Percentiles rank a stretch among this genome's conserved stretches.
These are phyloP conservation scores for Cytospora piceicola DNA, from an alignment of 2,329 filamentous ascomycete species.

Conservation along the genomic window DNA sequence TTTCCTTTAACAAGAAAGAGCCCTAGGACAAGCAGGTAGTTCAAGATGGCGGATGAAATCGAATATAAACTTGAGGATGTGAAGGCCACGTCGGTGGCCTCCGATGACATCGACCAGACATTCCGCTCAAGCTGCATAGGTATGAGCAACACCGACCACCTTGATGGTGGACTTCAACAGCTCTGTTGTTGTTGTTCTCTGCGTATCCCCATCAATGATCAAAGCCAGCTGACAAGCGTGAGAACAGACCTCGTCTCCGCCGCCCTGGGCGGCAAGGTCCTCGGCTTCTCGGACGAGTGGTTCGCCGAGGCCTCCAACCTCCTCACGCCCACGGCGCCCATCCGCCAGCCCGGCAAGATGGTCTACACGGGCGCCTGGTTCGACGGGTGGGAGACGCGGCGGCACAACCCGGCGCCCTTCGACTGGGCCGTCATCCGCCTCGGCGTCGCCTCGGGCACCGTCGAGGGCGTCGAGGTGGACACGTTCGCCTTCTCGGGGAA, in stretches of 20 bases:
- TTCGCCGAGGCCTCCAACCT: slow-evolving; percentile 69
- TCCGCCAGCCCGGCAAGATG: slow-evolving; percentile 68
- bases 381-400: slow-evolving; percentile 71
- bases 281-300: slow-evolving; percentile 70
- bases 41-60: slow-evolving; percentile 46
- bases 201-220: not conserved
- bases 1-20: not conserved
- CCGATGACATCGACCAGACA: slow-evolving; percentile 62
- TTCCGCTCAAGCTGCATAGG: slow-evolving; percentile 66
- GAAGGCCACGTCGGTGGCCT: slow-evolving; percentile 51
- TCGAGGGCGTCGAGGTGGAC: slow-evolving; percentile 77
- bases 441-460: slow-evolving; percentile 70
- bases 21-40: not conserved
- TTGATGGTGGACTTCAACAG: not conserved
- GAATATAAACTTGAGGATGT: slow-evolving; percentile 62
- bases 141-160: slow-evolving; percentile 42
- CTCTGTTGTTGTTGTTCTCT: not conserved
- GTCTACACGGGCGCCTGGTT: slow-evolving; percentile 72
- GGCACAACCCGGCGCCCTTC: slow-evolving; percentile 66
- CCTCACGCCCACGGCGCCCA: slow-evolving; percentile 64
- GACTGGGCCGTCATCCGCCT: slow-evolving; percentile 70
- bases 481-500: slow-evolving; percentile 83
- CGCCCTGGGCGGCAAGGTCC: slow-evolving; percentile 58
- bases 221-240: not conserved
- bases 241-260: slow-evolving; percentile 29